phyloP scores from a whole-genome alignment of 306 rosid species.

The Fragaria vesca region DNA sequence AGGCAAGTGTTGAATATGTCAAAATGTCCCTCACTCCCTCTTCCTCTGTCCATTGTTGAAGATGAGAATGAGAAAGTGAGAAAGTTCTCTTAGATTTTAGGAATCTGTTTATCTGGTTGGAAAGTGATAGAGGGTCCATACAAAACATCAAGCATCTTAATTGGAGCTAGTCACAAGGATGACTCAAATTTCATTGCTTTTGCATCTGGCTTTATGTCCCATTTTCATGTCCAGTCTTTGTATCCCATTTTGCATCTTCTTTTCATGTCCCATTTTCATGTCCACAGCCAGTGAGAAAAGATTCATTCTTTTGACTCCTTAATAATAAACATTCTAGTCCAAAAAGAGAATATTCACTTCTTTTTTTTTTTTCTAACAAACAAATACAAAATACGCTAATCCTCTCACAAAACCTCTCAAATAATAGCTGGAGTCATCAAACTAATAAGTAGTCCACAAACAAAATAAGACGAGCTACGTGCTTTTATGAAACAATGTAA shows the following conservation, averaged over 20 bases:
- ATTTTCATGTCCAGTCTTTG: slow-evolving; percentile 14
- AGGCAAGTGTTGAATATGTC: not conserved
- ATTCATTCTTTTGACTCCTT: slow-evolving; percentile 16
- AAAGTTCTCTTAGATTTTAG: not conserved
- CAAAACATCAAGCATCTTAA: slow-evolving; percentile 14
- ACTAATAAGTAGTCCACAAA: not conserved
- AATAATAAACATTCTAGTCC: not conserved
- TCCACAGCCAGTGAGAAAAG: slow-evolving; percentile 5
- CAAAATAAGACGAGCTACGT: too few species aligned
- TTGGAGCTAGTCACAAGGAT: slow-evolving; percentile 19
- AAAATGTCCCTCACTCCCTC: slow-evolving; percentile 1
- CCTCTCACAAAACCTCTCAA: too few species aligned
- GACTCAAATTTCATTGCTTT: slow-evolving; percentile 27
- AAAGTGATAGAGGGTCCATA: slow-evolving; percentile 33
- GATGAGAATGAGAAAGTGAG: slow-evolving; percentile 17
- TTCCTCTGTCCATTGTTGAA: slow-evolving; percentile 17
- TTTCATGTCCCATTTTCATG: slow-evolving; percentile 21
- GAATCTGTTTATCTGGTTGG: slow-evolving; percentile 26
- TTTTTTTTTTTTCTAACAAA: too few species aligned
- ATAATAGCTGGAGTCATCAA: not conserved
- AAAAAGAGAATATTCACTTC: not conserved
- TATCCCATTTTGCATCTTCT: slow-evolving; percentile 29
- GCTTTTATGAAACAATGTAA: too few species aligned
- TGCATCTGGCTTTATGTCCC: slow-evolving; percentile 29
- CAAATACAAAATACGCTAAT: too few species aligned